A percentile compares a stretch with the other conserved stretches of the same genome.
Conservation (phyloP, 2,329 filamentous ascomycete genomes). For the Sphaerulina populicola region DNA sequence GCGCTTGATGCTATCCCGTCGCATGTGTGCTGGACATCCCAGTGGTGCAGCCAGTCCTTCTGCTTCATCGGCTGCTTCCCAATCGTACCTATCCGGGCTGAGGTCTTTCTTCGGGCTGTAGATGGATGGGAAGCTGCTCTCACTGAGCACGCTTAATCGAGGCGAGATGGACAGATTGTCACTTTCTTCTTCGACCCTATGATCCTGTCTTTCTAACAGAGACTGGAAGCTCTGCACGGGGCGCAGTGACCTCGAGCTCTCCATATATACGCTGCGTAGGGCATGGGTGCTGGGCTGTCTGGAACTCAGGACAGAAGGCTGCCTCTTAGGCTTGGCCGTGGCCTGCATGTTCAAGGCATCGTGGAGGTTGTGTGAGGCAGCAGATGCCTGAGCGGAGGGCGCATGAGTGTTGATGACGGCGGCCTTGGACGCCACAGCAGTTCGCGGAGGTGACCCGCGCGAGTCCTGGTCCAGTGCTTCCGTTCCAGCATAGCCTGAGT, state of each 20-base stretch:
- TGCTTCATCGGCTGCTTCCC: constrained; percentile 24
- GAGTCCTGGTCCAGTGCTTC: constrained; percentile 27
- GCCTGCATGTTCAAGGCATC: constrained; percentile 19
- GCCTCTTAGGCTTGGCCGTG: constrained; percentile 24
- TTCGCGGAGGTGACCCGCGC: constrained; percentile 24
- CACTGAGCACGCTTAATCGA: constrained; percentile 32
- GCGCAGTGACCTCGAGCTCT: constrained; percentile 25
- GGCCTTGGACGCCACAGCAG: constrained; percentile 6
- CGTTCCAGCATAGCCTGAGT: constrained; percentile 32
- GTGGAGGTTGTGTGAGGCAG: constrained; percentile 24
- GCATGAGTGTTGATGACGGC: constrained; percentile 7
- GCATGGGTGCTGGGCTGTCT: constrained; percentile 31
- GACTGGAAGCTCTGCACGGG: constrained; percentile 33
- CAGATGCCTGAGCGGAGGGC: constrained; percentile 17
- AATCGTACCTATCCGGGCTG: constrained; percentile 25
- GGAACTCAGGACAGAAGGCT: constrained; percentile 28
- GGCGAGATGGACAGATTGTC: constrained; percentile 30
- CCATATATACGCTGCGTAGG: constrained; percentile 32
- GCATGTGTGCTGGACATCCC: constrained; percentile 16
- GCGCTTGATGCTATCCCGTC: constrained; percentile 31
- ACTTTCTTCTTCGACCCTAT: constrained; percentile 20
- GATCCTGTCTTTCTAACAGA: constrained; percentile 28
- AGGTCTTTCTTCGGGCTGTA: constrained; percentile 29
- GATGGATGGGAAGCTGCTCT: constrained; percentile 34
- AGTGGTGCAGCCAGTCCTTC: constrained; percentile 8